phyloP scores from a whole-genome alignment of 1,284 basidiomycete genomes.

The Boletellus sp. region DNA sequence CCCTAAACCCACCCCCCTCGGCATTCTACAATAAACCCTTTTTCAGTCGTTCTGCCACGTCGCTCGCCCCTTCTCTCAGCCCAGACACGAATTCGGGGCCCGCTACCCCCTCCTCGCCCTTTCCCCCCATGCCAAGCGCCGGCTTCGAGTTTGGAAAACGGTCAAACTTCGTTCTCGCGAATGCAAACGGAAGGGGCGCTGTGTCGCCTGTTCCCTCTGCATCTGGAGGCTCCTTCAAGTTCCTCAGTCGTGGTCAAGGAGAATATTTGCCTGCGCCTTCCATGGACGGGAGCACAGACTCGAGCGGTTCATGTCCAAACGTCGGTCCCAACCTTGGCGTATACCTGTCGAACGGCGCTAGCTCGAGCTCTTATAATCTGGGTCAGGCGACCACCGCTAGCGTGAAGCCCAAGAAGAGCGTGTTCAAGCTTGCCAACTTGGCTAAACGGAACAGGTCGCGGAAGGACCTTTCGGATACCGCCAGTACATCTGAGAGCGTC shows the following conservation, averaged over 20 bases:
- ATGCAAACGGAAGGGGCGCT: constrained; percentile 2
- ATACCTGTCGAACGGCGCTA: constrained; percentile 17
- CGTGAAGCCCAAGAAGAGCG: constrained; percentile 23
- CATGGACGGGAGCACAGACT: constrained; percentile 30
- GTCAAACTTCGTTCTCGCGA: not conserved
- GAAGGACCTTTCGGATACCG: constrained; percentile 28
- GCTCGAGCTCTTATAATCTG: constrained; percentile 15
- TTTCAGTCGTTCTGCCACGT: constrained; percentile 50
- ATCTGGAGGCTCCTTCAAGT: constrained; percentile 33
- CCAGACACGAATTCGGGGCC: constrained; percentile 33
- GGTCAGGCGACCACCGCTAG: constrained; percentile 1
- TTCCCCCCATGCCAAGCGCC: not conserved
- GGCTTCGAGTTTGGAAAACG: constrained; percentile 16
- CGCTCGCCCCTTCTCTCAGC: constrained; percentile 45
- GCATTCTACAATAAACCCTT: constrained; percentile 31
- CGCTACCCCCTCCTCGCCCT: constrained; percentile 38
- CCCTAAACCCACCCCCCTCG: constrained; percentile 10
- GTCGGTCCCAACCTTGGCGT: constrained; percentile 5
- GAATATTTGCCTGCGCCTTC: constrained; percentile 24
- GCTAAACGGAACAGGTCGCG: constrained; percentile 38
- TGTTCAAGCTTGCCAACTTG: constrained; percentile 27
- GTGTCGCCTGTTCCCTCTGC: constrained; percentile 23
- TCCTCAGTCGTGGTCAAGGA: constrained; percentile 7
- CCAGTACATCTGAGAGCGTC: constrained; percentile 11
- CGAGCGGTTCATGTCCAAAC: constrained; percentile 22